Conservation (phyloP, 306 rosid genomes). For the Prosopis cineraria region DNA sequence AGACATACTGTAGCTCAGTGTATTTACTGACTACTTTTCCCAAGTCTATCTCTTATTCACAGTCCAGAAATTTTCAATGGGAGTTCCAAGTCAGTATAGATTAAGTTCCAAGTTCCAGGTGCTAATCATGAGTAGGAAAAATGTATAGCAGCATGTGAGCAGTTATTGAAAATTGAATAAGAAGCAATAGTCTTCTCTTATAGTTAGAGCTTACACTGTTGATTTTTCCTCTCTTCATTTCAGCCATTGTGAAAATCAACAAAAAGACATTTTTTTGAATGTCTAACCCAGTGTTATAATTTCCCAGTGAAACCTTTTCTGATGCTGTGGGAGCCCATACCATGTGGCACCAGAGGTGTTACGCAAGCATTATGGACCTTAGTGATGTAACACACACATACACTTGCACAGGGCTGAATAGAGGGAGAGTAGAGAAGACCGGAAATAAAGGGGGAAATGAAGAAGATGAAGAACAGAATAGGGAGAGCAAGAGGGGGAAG, state of each 20-base stretch:
- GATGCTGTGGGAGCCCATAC: constrained; percentile 67
- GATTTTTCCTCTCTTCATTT: not conserved
- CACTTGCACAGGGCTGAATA: too few species aligned
- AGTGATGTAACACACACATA: too few species aligned
- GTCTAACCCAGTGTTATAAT: constrained; percentile 21
- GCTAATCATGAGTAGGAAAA: constrained; percentile 23
- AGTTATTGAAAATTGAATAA: constrained; percentile 3
- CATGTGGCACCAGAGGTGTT: too few species aligned
- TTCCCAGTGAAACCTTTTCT: constrained; percentile 54
- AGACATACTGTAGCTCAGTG: too few species aligned
- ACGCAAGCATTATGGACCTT: constrained; percentile 62
- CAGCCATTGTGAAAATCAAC: constrained; percentile 9
- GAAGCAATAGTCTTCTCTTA: constrained; percentile 20
- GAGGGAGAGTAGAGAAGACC: too few species aligned
- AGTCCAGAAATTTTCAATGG: not conserved
- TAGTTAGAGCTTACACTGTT: not conserved
- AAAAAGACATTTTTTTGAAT: constrained; percentile 10
- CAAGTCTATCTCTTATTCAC: too few species aligned
- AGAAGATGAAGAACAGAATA: too few species aligned
- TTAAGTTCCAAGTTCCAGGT: not conserved
- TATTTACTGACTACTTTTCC: too few species aligned
- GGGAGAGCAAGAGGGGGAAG: too few species aligned
- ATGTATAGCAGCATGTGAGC: constrained; percentile 8
- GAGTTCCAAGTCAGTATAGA: not conserved
- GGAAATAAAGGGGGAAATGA: too few species aligned